Evolutionary conservation across 2,329 filamentous ascomycete genomes (phyloP).

Genomic region (Penicillium brasilianum): DNA sequence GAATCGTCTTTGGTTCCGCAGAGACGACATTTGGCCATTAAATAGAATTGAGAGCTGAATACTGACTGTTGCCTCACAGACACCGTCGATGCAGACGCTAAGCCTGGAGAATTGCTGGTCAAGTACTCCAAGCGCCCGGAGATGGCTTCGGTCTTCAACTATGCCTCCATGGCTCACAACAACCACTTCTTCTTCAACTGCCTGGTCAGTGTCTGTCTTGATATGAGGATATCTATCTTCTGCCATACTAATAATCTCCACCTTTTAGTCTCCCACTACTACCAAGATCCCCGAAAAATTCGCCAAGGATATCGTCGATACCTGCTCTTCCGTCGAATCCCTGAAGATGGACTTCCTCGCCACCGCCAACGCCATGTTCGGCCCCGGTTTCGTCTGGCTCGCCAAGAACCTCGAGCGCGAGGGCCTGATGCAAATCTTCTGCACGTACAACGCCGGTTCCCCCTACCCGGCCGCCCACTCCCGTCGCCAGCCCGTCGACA

Average conservation of each 20-base stretch:
- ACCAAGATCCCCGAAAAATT: conserved; percentile 63
- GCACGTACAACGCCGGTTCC: conserved; percentile 89
- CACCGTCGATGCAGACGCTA: conserved; percentile 65
- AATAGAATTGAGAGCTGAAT: background rate
- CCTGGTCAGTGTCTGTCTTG: conserved; percentile 41
- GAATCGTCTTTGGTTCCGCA: conserved; percentile 6
- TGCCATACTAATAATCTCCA: conserved; percentile 17
- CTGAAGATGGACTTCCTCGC: conserved; percentile 78
- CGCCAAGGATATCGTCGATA: conserved; percentile 63
- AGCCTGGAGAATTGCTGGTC: conserved; percentile 71
- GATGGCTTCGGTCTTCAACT: conserved; percentile 85
- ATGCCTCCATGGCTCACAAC: conserved; percentile 96
- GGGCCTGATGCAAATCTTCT: conserved; percentile 68
- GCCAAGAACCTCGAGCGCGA: conserved; percentile 62
- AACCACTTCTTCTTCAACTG: conserved; percentile 65
- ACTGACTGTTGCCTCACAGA: conserved; percentile 51
- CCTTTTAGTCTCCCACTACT: conserved; percentile 45
- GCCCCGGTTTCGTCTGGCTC: conserved; percentile 96
- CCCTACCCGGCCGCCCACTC: conserved; percentile 86
- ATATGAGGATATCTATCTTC: background rate
- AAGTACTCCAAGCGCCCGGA: conserved; percentile 78
- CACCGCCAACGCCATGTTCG: conserved; percentile 90
- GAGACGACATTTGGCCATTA: background rate
- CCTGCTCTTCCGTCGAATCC: conserved; percentile 83
- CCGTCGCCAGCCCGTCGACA: conserved; percentile 64